Evolutionary conservation across 306 rosid species (phyloP).

Genomic region (Acacia melanoxylon): DNA sequence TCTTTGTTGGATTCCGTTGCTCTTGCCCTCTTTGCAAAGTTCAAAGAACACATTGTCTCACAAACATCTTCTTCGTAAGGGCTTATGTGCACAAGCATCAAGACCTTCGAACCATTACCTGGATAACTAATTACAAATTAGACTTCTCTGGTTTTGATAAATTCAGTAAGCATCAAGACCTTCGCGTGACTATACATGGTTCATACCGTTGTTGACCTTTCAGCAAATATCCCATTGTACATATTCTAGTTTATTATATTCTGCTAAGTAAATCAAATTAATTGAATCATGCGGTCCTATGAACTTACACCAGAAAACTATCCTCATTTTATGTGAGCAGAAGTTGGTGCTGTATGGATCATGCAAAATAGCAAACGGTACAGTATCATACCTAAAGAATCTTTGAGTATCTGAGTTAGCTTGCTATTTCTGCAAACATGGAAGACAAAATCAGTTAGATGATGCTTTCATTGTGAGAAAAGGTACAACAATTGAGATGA

Average conservation of each 20-base stretch:
- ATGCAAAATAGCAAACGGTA: constrained; percentile 30
- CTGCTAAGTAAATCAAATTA: background rate
- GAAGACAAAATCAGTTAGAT: constrained; percentile 29
- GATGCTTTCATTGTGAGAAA: constrained; percentile 32
- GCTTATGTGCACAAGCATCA: constrained; percentile 93
- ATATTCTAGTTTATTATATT: constrained; percentile 3
- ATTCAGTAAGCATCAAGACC: background rate
- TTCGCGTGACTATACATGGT: constrained; percentile 9
- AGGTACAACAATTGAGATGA: constrained; percentile 29
- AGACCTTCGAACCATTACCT: constrained; percentile 87
- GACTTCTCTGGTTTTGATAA: background rate
- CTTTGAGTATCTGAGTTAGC: constrained; percentile 93
- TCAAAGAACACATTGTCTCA: constrained; percentile 84
- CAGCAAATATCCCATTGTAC: constrained; percentile 10
- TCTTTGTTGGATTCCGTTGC: constrained; percentile 70
- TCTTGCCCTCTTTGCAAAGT: constrained; percentile 88
- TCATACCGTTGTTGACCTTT: constrained; percentile 11
- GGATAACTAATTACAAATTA: constrained; percentile 31
- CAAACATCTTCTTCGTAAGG: constrained; percentile 79
- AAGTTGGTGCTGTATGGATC: constrained; percentile 11
- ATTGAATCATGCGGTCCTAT: constrained; percentile 2
- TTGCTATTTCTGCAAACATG: constrained; percentile 88
- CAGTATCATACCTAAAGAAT: constrained; percentile 74
- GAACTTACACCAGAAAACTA: constrained; percentile 5
- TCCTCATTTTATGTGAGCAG: background rate